A percentile compares a stretch with the other conserved stretches of the same genome.
These are phyloP conservation scores for Secale cereale DNA, from an alignment of 176 grass and related monocot genomes.

Conservation along the genomic window DNA sequence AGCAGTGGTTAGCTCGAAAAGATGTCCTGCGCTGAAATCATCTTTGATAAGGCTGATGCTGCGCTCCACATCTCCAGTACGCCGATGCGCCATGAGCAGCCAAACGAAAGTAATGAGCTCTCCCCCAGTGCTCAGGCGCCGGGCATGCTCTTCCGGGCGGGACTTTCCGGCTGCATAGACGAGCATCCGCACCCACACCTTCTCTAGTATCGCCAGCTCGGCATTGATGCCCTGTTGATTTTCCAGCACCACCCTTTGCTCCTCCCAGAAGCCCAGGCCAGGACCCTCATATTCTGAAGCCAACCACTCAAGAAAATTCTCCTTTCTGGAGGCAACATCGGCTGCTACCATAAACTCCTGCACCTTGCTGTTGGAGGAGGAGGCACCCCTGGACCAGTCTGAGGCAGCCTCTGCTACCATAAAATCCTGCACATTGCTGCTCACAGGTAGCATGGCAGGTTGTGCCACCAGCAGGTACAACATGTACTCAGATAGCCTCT, in stretches of 20 bases:
- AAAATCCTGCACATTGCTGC: background rate
- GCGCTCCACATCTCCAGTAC: background rate
- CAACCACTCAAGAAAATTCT: background rate
- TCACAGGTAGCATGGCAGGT: background rate
- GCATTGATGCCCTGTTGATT: background rate
- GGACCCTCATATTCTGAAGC: background rate
- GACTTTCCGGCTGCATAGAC: background rate
- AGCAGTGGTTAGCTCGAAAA: too few relatives aligned
- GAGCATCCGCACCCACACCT: background rate
- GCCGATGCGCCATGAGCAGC: background rate
- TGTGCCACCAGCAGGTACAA: background rate
- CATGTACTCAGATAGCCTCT: slow-evolving; percentile 6
- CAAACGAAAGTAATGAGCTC: slow-evolving; percentile 1
- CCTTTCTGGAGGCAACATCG: background rate
- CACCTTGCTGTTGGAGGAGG: background rate
- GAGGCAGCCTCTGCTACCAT: background rate
- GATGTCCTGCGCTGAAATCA: too few relatives aligned
- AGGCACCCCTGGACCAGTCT: background rate
- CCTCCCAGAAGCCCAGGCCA: background rate
- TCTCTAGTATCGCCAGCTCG: background rate
- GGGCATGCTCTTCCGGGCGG: background rate
- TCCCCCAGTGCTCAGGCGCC: background rate
- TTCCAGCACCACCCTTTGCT: background rate
- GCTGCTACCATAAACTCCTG: background rate
- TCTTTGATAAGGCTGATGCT: background rate